phyloP scores from a whole-genome alignment of 495 filamentous ascomycete genomes.

The Annulohypoxylon maeteangense region DNA sequence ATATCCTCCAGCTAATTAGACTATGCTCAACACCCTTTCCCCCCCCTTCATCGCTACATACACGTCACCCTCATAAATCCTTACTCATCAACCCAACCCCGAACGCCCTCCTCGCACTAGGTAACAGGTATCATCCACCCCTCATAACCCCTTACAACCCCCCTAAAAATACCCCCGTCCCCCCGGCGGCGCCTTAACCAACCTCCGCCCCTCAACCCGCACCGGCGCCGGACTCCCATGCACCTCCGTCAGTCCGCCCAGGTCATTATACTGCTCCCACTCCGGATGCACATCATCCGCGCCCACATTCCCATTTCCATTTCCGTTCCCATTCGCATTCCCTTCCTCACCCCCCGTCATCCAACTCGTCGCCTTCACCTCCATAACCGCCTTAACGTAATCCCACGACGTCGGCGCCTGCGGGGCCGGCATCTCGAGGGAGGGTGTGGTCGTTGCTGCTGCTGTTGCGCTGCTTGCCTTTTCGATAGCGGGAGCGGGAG shows the following conservation, averaged over 20 bases:
- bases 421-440: constrained; percentile 40
- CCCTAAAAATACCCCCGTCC: not conserved
- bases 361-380: constrained; percentile 34
- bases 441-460: too few relatives aligned
- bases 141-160: not conserved
- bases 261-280: constrained; percentile 50
- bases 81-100: too few relatives aligned
- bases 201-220: not conserved
- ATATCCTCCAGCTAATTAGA: not conserved
- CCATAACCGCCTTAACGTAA: constrained; percentile 39
- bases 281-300: constrained; percentile 41
- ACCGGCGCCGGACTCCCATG: not conserved
- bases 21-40: too few relatives aligned
- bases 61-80: not conserved
- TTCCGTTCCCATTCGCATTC: too few relatives aligned
- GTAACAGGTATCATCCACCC: constrained; percentile 28
- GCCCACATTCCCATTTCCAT: too few relatives aligned
- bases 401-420: constrained; percentile 36
- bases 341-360: not conserved
- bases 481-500: constrained; percentile 12
- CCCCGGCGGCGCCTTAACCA: not conserved
- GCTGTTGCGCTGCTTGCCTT: constrained; percentile 23
- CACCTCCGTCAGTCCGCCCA: constrained; percentile 48
- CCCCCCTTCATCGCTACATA: not conserved
- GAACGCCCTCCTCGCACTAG: too few relatives aligned